These are phyloP conservation scores for Rhynchospora pubera DNA, from an alignment of 176 grass and related monocot genomes.

Conservation along the genomic window DNA sequence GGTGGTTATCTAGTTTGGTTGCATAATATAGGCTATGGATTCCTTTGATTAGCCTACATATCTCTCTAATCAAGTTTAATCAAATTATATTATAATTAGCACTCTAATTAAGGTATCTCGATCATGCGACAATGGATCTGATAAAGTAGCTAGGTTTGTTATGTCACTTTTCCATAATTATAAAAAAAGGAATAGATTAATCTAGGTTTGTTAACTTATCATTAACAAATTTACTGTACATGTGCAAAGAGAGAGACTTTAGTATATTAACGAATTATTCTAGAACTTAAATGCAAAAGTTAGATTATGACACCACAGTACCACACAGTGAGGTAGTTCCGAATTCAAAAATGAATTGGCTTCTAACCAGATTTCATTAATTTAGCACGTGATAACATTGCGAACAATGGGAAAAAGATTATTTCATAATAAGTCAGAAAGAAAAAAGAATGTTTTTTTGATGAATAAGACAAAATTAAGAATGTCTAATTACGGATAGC, in stretches of 20 bases:
- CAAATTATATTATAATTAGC: neutral
- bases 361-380: neutral
- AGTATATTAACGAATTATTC: neutral
- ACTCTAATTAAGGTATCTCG: neutral
- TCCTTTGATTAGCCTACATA: conserved; percentile 20
- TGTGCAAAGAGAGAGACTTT: neutral
- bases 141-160: neutral
- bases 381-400: neutral
- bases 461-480: too few species aligned
- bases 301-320: neutral
- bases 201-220: neutral
- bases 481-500: neutral
- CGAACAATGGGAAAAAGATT: neutral
- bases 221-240: neutral
- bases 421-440: neutral
- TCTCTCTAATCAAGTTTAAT: neutral
- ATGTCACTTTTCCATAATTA: neutral
- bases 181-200: neutral
- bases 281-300: neutral
- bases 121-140: neutral
- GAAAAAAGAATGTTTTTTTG: neutral
- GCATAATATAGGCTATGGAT: conserved; percentile 6
- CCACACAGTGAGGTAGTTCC: neutral
- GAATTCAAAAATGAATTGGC: neutral
- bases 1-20: neutral